These are phyloP conservation scores for Yarrowia bubula DNA, from an alignment of 805 yeast species.

Conservation along the genomic window DNA sequence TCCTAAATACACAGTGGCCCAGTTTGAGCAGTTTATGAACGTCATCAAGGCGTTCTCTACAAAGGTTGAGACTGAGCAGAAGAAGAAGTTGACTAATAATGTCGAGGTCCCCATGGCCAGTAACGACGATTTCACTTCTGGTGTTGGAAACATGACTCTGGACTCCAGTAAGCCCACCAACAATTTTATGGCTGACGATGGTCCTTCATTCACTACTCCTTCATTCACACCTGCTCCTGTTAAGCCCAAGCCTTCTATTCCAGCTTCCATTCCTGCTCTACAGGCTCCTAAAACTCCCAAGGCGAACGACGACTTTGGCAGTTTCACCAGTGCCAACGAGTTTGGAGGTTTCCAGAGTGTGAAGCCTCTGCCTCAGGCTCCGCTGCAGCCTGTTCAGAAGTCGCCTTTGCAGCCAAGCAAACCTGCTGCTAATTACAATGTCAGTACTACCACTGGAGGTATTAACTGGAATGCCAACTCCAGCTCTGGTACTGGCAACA, in stretches of 20 bases:
- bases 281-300: background rate
- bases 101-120: slow-evolving; percentile 1
- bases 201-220: background rate
- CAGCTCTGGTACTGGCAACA: background rate
- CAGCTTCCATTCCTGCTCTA: background rate
- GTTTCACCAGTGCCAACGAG: background rate
- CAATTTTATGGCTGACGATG: background rate
- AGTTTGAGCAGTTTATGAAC: slow-evolving; percentile 45
- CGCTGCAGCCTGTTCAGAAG: background rate
- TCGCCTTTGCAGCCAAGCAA: background rate
- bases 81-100: slow-evolving; percentile 37
- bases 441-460: background rate
- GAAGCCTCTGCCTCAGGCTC: slow-evolving; percentile 6
- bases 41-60: slow-evolving; percentile 46
- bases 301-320: slow-evolving; percentile 10
- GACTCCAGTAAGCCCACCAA: background rate
- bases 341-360: background rate
- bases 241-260: background rate
- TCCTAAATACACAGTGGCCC: slow-evolving; percentile 43
- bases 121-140: background rate
- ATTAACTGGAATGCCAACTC: background rate
- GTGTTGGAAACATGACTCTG: background rate
- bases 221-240: background rate
- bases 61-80: slow-evolving; percentile 47
- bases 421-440: slow-evolving; percentile 12